A percentile compares a stretch with the other conserved stretches of the same genome.
Conservation (phyloP, 106 monocot genomes). For the Apostasia ramifera region DNA sequence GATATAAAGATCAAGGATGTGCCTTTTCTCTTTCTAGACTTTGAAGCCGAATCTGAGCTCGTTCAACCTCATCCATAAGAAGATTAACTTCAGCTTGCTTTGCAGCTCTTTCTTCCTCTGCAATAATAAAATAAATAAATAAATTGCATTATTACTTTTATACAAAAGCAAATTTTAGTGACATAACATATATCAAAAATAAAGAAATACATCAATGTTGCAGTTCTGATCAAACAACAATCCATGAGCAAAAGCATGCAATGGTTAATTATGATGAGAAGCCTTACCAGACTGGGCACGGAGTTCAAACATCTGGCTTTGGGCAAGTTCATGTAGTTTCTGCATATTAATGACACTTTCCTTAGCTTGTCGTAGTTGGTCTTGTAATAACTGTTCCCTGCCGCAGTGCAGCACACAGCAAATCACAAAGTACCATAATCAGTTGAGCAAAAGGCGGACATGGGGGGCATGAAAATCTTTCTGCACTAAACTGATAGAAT, state of each 20-base stretch:
- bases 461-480: neutral
- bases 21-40: slow-evolving; percentile 99
- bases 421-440: slow-evolving; percentile 10
- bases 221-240: neutral
- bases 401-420: slow-evolving; percentile 12
- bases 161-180: too few species aligned
- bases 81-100: slow-evolving; percentile 92
- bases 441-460: neutral
- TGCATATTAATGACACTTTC: slow-evolving; percentile 94
- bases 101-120: slow-evolving; percentile 89
- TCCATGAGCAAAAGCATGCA: neutral
- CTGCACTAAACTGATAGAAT: neutral
- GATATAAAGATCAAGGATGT: neutral
- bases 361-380: slow-evolving; percentile 88
- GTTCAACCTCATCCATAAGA: slow-evolving; percentile 97
- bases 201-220: neutral
- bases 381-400: slow-evolving; percentile 84
- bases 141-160: neutral
- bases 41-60: slow-evolving; percentile 75
- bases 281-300: slow-evolving; percentile 84
- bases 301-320: slow-evolving; percentile 87
- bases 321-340: slow-evolving; percentile 88
- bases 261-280: neutral
- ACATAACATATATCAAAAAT: neutral
- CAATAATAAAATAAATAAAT: slow-evolving; percentile 5